Evolutionary conservation across 495 filamentous ascomycete genomes (phyloP).

Genomic region (Penicillium antarcticum): DNA sequence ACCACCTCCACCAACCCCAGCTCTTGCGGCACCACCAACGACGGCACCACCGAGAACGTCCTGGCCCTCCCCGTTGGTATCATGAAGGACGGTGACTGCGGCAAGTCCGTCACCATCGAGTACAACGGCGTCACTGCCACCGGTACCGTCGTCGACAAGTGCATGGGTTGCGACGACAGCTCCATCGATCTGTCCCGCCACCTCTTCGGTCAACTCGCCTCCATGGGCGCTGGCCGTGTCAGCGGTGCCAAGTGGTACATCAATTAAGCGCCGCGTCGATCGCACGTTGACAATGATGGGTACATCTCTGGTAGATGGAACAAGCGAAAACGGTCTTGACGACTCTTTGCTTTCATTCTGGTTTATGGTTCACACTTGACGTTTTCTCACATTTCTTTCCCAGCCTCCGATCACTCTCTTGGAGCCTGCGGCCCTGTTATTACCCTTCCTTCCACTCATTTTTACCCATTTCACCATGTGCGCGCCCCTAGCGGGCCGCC

Average conservation of each 20-base stretch:
- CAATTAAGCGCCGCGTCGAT: constrained; percentile 28
- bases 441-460: background rate
- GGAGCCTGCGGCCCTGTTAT: background rate
- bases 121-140: constrained; percentile 51
- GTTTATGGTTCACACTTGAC: background rate
- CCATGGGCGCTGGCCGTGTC: constrained; percentile 28
- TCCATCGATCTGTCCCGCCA: constrained; percentile 46
- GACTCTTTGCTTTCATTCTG: background rate
- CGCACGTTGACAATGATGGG: constrained; percentile 9
- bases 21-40: constrained; percentile 44
- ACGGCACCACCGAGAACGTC: constrained; percentile 38
- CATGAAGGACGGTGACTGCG: constrained; percentile 64
- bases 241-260: constrained; percentile 35
- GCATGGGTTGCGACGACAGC: constrained; percentile 58
- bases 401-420: background rate
- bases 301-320: constrained; percentile 26
- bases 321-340: constrained; percentile 6
- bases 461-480: constrained; percentile 2
- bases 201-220: constrained; percentile 37
- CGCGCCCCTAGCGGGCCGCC: constrained; percentile 3
- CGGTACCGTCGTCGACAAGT: constrained; percentile 69
- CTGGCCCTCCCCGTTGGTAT: constrained; percentile 45
- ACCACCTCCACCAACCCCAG: constrained; percentile 33
- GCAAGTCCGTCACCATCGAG: constrained; percentile 60
- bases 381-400: constrained; percentile 7